Evolutionary conservation across 108 stramenopile genomes (phyloP), one percentile per base, ranked within the genome.

Genomic region (Mayamaea pseudoterrestris): DNA sequence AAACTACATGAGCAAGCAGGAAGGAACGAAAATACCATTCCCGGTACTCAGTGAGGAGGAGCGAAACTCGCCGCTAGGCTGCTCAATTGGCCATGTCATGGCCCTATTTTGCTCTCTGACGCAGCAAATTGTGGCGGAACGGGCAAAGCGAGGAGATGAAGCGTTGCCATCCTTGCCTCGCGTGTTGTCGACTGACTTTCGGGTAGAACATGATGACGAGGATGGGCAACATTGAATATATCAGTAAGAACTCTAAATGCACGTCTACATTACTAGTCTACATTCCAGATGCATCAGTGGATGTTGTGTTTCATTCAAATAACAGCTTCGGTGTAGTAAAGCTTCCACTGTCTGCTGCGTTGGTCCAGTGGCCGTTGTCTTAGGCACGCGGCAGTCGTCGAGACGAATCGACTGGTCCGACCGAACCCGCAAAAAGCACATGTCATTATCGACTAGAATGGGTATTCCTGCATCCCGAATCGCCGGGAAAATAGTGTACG

Each of bases 11-110:
- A 47, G 50, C 23, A n/a, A n/a, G n/a, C n/a, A n/a, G n/a, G n/a
- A n/a, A n/a, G 61, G 60, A 13, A 45, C 65, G n/a, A 31, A 29
- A 5, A 49, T 62, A 3, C 41, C 57, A 22, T 66, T 69, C 25
- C 74, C 74, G 20, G 29, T 27, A 25, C 57, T 76, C 11, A 71
- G 63, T 5, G 74, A 71, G 32, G 58, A 63, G 34, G 74, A 76
- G 29, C 63, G 70, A 17, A 21, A 36, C 29, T 53, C 74, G 2
- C 60, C 74, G 2, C 41, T 76, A 1, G 74, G 74, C 0, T 27
- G 50, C 7, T 63, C 65, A 1, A 52, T 76, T 40, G 25, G 27
- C 5, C 50, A 64, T 52, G 61, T 76, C 2, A 57, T 70, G 25
- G 60, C 50, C 12, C 49, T 75, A 11, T 51, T 66, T 27, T 41